Base-by-base conservation (phyloP, 2,329 filamentous ascomycete species). In the Zymoseptoria passerinii region DNA sequence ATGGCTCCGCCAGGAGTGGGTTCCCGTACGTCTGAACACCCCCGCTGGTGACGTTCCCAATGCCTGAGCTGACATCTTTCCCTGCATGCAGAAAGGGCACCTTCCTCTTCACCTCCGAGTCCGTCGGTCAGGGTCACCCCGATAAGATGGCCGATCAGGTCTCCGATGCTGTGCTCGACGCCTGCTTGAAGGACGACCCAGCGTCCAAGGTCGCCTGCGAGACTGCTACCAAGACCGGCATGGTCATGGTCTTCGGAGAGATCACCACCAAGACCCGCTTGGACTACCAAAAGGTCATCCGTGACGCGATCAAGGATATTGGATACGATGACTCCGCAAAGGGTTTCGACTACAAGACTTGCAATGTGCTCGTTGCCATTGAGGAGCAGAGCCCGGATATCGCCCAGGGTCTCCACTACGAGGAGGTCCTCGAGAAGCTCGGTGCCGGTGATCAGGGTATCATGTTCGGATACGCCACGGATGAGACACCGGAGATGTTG, bases 271-370 rank as follows among this genome's bases (percentile, higher is more conserved):
- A 95, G 82, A 87, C 92, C 78, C 83, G 81, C 69, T 81, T 97
- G 70, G 94, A 99, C 83, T 99, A 96, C 88, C 94, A 99, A 79
- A 95, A 92, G 83, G 83, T 96, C 72, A 90, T 99, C 77, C 92
- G 94, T 77, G 79, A 86, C 66, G 85, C 92, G 75, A 91, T 99
- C 85, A 92, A 96, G 85, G 92, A 95, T 75, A 99, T 99, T 74
- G 94, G 94, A 72, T 99, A 97, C 80, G 94, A 99, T 80, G 85
- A 88, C 78, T 97, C 94, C 58, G 82, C 84, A 72, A 99, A 99
- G 87, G 94, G 94, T 65, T 99, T 99, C 80, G 94, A 99, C 82
- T 96, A 96, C 90, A 97, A 97, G 88, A 99, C 94, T 69, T 92
- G 89, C 83, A 97, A 96, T 82, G 85, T 99, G 73, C 86, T 97